Evolutionary conservation across 331 rosid species (phyloP), one percentile per base, ranked within the genome.

Genomic region (Cydonia oblonga): DNA sequence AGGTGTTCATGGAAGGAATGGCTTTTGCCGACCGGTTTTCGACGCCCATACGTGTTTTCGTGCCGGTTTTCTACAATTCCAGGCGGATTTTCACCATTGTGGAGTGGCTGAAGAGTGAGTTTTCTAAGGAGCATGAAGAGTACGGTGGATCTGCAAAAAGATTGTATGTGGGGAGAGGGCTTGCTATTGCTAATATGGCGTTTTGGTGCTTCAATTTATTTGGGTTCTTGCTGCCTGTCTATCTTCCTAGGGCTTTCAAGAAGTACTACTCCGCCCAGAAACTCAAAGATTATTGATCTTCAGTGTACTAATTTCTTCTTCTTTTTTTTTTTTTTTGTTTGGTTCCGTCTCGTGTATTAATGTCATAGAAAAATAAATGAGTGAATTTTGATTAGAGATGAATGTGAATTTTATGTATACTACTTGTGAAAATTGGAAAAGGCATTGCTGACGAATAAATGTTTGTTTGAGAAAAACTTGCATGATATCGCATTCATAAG

Each of bases 191-290:
- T 9, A 92, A 90, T 53, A 6, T 53, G 59, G 59, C 75, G 2
- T 88, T 93, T 28, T 93, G 98, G 98, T 75, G 87, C 76, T 90
- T 81, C 80, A 93, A 93, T 84, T 86, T 93, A 32, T 90, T 93
- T 80, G 96, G 92, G 4, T 90, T 90, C 78, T 79, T 93, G 32
- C 71, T 93, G 71, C 98, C 97, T 67, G 84, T 93, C 74, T 93
- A 89, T 87, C 86, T 93, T 70, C 98, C 98, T 0, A 90, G 68
- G 68, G 97, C 91, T 79, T 90, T 93, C 33, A 86, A 85, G 80
- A 30, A 66, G 32, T 90, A 93, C 74, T 87, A 89, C 81, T 79
- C 87, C 13, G 66, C 40, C 1, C 57, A 61, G 19, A 85, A 89
- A 67, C 77, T 60, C 35, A 74, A 81, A 59, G 77, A 74, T 12